Evolutionary conservation across 2,329 filamentous ascomycete genomes (phyloP).

Genomic region (Trichoderma afroharzianum): DNA sequence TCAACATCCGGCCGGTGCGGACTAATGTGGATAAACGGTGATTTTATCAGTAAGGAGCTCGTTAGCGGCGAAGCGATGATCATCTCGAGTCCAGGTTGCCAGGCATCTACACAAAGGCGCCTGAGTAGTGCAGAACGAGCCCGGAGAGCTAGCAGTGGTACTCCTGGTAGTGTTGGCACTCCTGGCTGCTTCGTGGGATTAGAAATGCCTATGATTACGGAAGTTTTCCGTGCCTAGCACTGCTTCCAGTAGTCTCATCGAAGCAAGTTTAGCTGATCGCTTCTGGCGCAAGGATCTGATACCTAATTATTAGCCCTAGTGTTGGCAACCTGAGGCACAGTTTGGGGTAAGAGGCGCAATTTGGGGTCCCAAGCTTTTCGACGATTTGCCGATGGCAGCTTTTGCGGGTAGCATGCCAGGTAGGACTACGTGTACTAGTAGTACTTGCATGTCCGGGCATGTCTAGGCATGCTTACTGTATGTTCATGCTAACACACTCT

Average conservation of each 20-base stretch:
- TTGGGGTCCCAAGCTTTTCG: neutral
- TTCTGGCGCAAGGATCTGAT: neutral
- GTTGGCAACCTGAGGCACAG: neutral
- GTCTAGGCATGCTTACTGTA: neutral
- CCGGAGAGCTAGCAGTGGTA: neutral
- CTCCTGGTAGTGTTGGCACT: neutral
- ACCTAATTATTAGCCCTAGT: neutral
- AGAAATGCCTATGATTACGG: neutral
- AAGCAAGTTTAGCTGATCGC: neutral
- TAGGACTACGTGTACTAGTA: neutral
- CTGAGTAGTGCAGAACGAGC: neutral
- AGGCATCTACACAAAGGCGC: neutral
- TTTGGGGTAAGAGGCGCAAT: neutral
- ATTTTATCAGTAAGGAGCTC: neutral
- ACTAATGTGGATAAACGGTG: neutral
- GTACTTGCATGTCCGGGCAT: neutral
- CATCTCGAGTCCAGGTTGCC: neutral
- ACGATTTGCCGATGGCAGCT: neutral
- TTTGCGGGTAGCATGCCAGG: neutral
- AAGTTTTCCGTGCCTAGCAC: neutral
- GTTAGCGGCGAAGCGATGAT: constrained; percentile 2
- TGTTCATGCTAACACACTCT: neutral
- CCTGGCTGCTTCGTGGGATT: neutral
- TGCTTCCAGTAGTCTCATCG: neutral
- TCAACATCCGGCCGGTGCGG: neutral